Evolutionary conservation across 352 stramenopile genomes (phyloP).

Genomic region (Phytophthora lateralis): DNA sequence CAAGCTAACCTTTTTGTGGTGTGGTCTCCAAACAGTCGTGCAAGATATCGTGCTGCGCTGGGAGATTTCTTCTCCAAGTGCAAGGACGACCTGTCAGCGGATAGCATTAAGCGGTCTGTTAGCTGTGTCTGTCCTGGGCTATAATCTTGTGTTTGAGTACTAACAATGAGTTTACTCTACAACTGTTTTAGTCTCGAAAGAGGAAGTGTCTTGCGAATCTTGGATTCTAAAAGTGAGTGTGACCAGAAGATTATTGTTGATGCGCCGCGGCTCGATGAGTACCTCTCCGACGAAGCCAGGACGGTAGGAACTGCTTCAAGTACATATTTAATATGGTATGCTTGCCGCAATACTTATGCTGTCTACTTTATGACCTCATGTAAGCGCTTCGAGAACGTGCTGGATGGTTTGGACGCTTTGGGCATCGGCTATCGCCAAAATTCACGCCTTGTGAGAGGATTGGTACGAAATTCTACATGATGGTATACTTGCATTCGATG

Average conservation of each 20-base stretch:
- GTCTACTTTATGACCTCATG: constrained; percentile 1
- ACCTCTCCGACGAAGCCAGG: constrained; percentile 62
- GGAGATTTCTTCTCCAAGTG: constrained; percentile 66
- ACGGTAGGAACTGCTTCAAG: constrained; percentile 31
- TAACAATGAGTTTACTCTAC: constrained; percentile 3
- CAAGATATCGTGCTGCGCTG: constrained; percentile 69
- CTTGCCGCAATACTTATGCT: constrained; percentile 3
- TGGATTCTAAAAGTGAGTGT: constrained; percentile 82
- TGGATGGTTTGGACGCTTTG: constrained; percentile 64
- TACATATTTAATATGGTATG: not conserved
- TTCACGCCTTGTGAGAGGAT: constrained; percentile 73
- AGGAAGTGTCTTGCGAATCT: constrained; percentile 84
- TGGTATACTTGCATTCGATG: not conserved
- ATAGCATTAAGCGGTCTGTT: constrained; percentile 76
- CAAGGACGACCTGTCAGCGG: constrained; percentile 68
- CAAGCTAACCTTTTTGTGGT: constrained; percentile 4
- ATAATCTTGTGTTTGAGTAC: not conserved
- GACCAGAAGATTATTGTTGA: constrained; percentile 73
- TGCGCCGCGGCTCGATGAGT: constrained; percentile 70
- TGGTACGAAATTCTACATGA: constrained; percentile 45
- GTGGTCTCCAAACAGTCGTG: constrained; percentile 43
- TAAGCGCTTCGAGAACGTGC: constrained; percentile 73
- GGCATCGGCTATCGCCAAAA: constrained; percentile 71
- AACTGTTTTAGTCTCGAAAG: constrained; percentile 59
- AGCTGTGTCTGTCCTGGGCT: not conserved